Evolutionary conservation across 495 filamentous ascomycete species (phyloP).

Genomic region (Hypoxylon rickii): DNA sequence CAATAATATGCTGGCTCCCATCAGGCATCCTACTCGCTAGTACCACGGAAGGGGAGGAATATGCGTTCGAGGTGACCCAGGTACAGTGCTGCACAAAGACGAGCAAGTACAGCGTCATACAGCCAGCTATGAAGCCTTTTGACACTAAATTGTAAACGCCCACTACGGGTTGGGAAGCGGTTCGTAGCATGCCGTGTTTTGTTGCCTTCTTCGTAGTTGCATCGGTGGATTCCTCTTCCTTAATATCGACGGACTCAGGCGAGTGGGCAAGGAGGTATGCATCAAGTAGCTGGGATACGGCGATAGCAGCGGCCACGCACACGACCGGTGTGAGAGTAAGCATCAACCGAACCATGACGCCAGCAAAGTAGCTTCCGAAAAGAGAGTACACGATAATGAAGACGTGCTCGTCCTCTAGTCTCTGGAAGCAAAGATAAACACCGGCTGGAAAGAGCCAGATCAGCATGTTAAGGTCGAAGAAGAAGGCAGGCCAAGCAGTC

Average conservation of each 20-base stretch:
- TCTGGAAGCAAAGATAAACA: constrained; percentile 97
- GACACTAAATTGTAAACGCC: constrained; percentile 84
- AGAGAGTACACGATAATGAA: constrained; percentile 97
- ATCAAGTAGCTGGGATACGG: constrained; percentile 86
- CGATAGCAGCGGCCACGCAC: constrained; percentile 91
- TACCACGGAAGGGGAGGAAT: constrained; percentile 97
- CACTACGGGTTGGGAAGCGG: constrained; percentile 71
- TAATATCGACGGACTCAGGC: constrained; percentile 53
- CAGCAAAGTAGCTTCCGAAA: constrained; percentile 95
- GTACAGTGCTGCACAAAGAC: constrained; percentile 97
- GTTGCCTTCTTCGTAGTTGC: constrained; percentile 53
- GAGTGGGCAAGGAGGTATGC: constrained; percentile 71
- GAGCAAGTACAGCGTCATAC: constrained; percentile 78
- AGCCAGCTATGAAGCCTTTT: constrained; percentile 72
- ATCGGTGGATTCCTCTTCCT: constrained; percentile 55
- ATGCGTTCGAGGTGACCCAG: constrained; percentile 99
- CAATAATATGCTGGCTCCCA: constrained; percentile 97
- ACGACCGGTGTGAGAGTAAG: constrained; percentile 95
- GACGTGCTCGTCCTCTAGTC: constrained; percentile 93
- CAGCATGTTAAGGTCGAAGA: constrained; percentile 97
- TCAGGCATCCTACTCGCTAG: constrained; percentile 90
- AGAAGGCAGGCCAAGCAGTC: constrained; percentile 99
- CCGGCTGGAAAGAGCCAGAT: constrained; percentile 99
- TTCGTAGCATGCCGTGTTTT: constrained; percentile 63
- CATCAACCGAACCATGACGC: constrained; percentile 99